Evolutionary conservation across 202 grass and related monocot genomes (phyloP), one percentile per base, ranked within the genome.

Genomic region (Alloteropsis angusta): DNA sequence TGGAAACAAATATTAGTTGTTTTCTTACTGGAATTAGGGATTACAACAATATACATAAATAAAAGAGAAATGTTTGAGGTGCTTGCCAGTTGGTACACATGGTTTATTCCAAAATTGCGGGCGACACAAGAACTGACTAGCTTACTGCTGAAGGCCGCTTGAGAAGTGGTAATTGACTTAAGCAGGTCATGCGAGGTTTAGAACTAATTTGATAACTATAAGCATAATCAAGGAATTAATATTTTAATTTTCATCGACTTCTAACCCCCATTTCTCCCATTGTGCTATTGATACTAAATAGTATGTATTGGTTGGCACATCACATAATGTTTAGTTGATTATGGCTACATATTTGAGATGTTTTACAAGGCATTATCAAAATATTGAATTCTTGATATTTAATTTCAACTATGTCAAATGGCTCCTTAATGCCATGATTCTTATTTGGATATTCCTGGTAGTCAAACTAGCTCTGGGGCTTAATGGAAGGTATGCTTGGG

Each of bases 321-420:
- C 25, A 41, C 15, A 19, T 26, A 45, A 53, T 66, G 54, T 49
- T 43, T 50, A 38, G 45, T 49, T 48, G 44, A 38, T 48, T 83
- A 35, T 57, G 43, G 52, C 59, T 72, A 26, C 37, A 86, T 35
- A 38, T 77, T 62, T 63, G 43, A 14, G 16, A 71, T 71, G 7
- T 17, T 57, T 41, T 62, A 75, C 19, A 50, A 68, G 55, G 13
- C 48, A 42, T 81, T 61, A n/a, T 73, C 26, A 22, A 72, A 19
- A 35, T 67, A 0, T 4, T 59, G 4, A 80, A 56, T 32, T 65
- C 1, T 16, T 74, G 18, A 19, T 66, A 78, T 44, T 52, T 80
- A 44, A 62, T 86, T 74, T 30, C 28, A 30, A 30, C 39, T 80
- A 59, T 79, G 59, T 79, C 2, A 71, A 76, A 78, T 8, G 28